Base-by-base conservation (phyloP, 192 early-diverging fungal genomes). In the Funneliformis geosporum region DNA sequence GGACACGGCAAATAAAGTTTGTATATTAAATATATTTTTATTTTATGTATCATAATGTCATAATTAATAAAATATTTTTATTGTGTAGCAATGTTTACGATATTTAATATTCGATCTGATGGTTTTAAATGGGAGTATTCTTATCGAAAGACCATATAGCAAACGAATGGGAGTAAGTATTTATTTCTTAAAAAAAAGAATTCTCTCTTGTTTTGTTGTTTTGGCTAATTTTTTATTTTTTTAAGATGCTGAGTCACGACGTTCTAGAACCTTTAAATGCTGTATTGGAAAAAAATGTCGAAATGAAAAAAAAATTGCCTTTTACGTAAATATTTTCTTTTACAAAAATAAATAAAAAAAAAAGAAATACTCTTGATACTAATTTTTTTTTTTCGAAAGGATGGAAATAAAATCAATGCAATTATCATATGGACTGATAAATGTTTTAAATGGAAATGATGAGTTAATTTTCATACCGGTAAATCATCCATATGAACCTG, bases 401-500 rank as follows among this genome's bases (percentile, higher is more conserved):
- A 79, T 90, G 3, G 89, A 89, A 61, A 60, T 90, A 12, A 90
- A 90, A 65, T 73, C 82, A 33, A 86, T 89, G 87, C 82, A 90
- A 50, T 68, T 83, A 25, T 83, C 89, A 6, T 91, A 90, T 78
- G 85, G 86, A 10, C 69, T 88, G 14, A 78, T 28, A 39, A 39
- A 80, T 47, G 81, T 92, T 25, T 90, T 93, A 76, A 87, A 91
- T 79, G 88, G 86, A 73, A 91, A 83, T 40, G 92, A 94, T 75
- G 91, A 92, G 8, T 79, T 94, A 21, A 88, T 93, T 40, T 94
- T 92, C 79, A 91, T 91, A 7, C 88, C 90, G 67, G 87, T 88
- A 23, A 85, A 85, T 60, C 82, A 67, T 60, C 88, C 89, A 4
- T 90, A 90, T 77, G 80, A 78, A 23, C 62, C 85, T 42, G 88